Evolutionary conservation across 208 protist species (phyloP).

Genomic region (Leishmania major): DNA sequence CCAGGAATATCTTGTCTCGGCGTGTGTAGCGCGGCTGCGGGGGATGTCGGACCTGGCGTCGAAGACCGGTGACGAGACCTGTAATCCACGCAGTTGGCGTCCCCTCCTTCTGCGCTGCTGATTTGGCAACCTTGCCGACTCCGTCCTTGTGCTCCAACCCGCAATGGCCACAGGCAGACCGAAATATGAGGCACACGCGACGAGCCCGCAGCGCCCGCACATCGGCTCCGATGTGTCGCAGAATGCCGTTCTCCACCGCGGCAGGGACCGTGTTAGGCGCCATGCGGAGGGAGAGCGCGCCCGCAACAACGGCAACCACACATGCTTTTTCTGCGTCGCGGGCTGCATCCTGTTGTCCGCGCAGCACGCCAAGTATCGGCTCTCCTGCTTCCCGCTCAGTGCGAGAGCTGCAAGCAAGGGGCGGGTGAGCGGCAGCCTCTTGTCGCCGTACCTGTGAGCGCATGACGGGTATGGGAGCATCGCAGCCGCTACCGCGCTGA

Average conservation of each 20-base stretch:
- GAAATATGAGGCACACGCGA: neutral
- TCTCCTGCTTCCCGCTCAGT: neutral
- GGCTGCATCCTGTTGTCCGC: neutral
- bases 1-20: neutral
- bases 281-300: neutral
- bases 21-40: neutral
- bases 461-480: no score
- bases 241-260: neutral
- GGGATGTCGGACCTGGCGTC: neutral
- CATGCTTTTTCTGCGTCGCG: neutral
- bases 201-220: neutral
- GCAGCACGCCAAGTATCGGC: neutral
- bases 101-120: neutral
- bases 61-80: neutral
- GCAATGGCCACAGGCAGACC: neutral
- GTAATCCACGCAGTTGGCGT: neutral
- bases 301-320: neutral
- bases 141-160: neutral
- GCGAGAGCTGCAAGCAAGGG: neutral
- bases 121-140: neutral
- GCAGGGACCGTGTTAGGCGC: neutral
- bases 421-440: neutral
- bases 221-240: neutral
- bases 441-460: no score
- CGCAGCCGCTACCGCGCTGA: no score